These are phyloP conservation scores for Arabis hirsuta DNA, from an alignment of 345 rosid species.

Conservation along the genomic window DNA sequence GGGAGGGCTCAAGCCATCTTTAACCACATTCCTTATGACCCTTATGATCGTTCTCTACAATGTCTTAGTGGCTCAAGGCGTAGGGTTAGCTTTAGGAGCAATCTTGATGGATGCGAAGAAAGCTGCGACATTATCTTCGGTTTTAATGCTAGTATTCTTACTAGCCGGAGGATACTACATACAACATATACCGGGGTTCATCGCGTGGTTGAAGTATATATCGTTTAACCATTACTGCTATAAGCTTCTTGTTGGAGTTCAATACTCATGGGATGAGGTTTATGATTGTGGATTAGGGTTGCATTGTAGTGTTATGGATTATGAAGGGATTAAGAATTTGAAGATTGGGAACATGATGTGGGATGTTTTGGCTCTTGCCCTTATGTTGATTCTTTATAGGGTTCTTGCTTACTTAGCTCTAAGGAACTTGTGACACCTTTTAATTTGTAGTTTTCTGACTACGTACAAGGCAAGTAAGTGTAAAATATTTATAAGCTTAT, in stretches of 20 bases:
- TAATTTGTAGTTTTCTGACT: neutral
- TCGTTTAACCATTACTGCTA: conserved; percentile 91
- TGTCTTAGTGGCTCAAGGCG: conserved; percentile 83
- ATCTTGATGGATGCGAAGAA: conserved; percentile 81
- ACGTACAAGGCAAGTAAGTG: conserved; percentile 19
- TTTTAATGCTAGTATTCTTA: conserved; percentile 79
- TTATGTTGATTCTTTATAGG: conserved; percentile 81
- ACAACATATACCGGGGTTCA: conserved; percentile 75
- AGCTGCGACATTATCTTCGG: conserved; percentile 83
- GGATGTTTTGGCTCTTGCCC: conserved; percentile 66
- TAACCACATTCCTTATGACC: conserved; percentile 62
- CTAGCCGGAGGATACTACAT: conserved; percentile 91
- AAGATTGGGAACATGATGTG: conserved; percentile 52
- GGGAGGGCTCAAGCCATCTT: conserved; percentile 91
- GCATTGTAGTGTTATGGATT: conserved; percentile 76
- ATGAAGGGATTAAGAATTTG: conserved; percentile 63
- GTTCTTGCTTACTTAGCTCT: conserved; percentile 76
- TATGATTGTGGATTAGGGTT: conserved; percentile 59
- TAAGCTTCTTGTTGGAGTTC: conserved; percentile 79
- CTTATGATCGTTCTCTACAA: conserved; percentile 70
- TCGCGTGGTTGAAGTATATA: conserved; percentile 86
- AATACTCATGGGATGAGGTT: conserved; percentile 65
- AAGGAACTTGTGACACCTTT: conserved; percentile 44
- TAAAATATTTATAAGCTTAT: conserved; percentile 14
- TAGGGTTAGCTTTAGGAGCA: conserved; percentile 89